Conservation (phyloP, 2,329 filamentous ascomycete genomes). For the Sclerotiophoma versabilis region DNA sequence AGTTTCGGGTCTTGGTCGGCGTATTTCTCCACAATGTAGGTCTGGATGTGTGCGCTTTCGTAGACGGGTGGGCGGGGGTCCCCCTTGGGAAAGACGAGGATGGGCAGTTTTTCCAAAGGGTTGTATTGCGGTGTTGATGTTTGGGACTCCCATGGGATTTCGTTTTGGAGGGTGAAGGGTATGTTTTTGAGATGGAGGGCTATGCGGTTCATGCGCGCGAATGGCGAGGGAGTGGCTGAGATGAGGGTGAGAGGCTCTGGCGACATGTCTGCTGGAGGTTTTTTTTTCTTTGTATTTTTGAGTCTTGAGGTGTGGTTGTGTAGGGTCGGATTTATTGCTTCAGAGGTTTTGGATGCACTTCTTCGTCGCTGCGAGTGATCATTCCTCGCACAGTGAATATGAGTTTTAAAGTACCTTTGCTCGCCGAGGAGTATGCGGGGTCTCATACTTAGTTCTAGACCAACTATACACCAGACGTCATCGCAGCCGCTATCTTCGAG, state of each 20-base stretch:
- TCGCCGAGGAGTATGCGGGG: constrained; percentile 1
- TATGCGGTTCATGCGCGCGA: constrained; percentile 54
- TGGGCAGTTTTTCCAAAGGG: constrained; percentile 51
- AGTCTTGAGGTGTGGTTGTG: background rate
- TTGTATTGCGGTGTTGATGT: constrained; percentile 51
- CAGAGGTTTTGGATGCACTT: background rate
- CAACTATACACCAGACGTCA: constrained; percentile 4
- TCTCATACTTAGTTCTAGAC: background rate
- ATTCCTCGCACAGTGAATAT: background rate
- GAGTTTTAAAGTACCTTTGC: background rate
- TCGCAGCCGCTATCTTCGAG: background rate
- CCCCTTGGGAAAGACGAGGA: constrained; percentile 39
- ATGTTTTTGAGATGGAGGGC: constrained; percentile 50
- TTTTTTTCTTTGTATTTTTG: background rate
- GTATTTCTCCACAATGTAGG: constrained; percentile 26
- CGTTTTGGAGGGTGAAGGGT: constrained; percentile 51
- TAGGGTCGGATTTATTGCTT: too few species aligned
- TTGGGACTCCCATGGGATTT: constrained; percentile 53
- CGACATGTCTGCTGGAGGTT: background rate
- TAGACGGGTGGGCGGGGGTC: constrained; percentile 21
- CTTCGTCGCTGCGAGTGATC: background rate
- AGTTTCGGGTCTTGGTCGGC: constrained; percentile 16
- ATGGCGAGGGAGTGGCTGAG: constrained; percentile 49
- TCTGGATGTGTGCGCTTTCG: constrained; percentile 27
- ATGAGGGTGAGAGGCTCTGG: constrained; percentile 23